Conservation (phyloP, 345 rosid genomes). For the Pseudoturritis turrita region DNA sequence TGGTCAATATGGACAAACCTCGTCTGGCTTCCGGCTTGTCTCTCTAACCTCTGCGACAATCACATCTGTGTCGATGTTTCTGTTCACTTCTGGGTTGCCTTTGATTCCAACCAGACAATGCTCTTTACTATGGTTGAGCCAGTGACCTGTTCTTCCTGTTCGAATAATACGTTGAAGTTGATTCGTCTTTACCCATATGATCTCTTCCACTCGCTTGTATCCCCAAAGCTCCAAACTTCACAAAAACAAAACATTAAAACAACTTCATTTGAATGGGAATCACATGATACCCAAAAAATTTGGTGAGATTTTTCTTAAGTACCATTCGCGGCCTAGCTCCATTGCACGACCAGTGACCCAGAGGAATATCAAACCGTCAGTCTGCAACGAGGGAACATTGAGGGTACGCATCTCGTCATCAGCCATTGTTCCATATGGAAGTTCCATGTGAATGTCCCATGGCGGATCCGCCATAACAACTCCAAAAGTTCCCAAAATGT, state of each 20-base stretch:
- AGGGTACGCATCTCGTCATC: constrained; percentile 99
- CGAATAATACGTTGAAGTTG: constrained; percentile 97
- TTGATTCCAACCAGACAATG: constrained; percentile 98
- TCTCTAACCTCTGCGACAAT: constrained; percentile 99
- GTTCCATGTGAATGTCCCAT: constrained; percentile 99
- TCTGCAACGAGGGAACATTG: constrained; percentile 96
- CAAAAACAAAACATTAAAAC: not conserved
- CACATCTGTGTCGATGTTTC: constrained; percentile 97
- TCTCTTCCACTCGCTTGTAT: constrained; percentile 91
- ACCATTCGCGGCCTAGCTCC: constrained; percentile 99
- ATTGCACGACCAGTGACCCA: constrained; percentile 99
- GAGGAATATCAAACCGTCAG: constrained; percentile 94
- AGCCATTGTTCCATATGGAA: constrained; percentile 99
- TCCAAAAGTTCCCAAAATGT: constrained; percentile 93
- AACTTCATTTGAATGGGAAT: not conserved
- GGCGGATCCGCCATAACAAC: constrained; percentile 99
- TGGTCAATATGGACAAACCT: constrained; percentile 50
- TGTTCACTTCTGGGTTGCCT: constrained; percentile 90
- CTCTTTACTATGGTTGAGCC: constrained; percentile 99
- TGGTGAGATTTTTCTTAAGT: not conserved
- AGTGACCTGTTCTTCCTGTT: constrained; percentile 98
- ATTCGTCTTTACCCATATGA: constrained; percentile 93
- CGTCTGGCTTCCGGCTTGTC: constrained; percentile 98
- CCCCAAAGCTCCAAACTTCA: constrained; percentile 93
- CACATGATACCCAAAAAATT: not conserved